Evolutionary conservation across 352 stramenopile genomes (phyloP), one percentile per base, ranked within the genome.

Genomic region (Phytophthora rubi): DNA sequence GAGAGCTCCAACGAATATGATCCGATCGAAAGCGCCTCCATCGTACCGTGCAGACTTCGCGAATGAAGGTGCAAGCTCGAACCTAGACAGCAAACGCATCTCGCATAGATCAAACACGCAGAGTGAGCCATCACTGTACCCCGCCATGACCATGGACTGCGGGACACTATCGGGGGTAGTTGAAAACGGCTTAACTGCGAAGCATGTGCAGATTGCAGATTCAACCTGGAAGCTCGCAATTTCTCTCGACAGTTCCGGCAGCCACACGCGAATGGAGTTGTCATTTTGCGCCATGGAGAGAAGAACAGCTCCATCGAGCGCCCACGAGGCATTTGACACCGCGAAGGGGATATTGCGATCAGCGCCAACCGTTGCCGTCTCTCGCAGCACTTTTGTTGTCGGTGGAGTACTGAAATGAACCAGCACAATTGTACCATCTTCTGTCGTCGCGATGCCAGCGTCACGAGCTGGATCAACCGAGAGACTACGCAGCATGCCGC

Each of bases 31-130:
- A 5, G n/a, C 23, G 12, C 8, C 51, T 21, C 30, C 33, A 33
- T 59, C n/a, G 3, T 51, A 26, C 4, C n/a, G 59, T 35, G 21
- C 16, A 18, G 59, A 51, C 49, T 77, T 69, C 30, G 26, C 5
- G 44, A 49, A 42, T n/a, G 64, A 65, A 35, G 45, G 16, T 9
- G 30, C 44, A 23, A 93, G 56, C 10, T 77, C 62, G 30, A 76
- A 89, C 8, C 83, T 74, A 0, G 74, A 74, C 4, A 90, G 21
- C 7, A 90, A 45, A 2, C 49, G 65, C 61, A 88, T 83, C 13
- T 77, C 62, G 6, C 55, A 59, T 12, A 93, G 39, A 70, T 93
- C 70, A 54, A 91, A 85, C 1, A 90, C 51, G 0, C 85, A 77
- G 10, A 93, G 18, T 4, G 70, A 80, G 9, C 78, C 72, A 57